Evolutionary conservation across 1,139 yeast species (phyloP).

Genomic region (Pichiaceae sp.): DNA sequence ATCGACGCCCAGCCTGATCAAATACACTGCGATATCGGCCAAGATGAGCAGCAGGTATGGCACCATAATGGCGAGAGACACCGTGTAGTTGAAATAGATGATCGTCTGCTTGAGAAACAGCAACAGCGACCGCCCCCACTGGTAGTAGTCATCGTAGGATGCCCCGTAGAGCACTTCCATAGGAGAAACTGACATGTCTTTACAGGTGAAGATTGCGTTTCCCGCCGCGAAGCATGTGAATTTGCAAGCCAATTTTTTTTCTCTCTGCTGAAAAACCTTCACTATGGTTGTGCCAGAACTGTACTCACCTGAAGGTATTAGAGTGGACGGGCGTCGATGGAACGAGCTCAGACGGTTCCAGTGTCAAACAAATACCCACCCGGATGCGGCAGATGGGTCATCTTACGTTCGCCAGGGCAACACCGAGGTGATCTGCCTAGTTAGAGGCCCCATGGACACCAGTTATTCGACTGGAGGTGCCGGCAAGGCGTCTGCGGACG

Average conservation of each 20-base stretch:
- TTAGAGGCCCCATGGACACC: constrained; percentile 89
- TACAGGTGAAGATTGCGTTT: too few relatives aligned
- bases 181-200: neutral
- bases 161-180: neutral
- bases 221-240: too few relatives aligned
- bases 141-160: constrained; percentile 1
- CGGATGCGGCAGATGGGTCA: constrained; percentile 85
- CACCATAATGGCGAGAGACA: constrained; percentile 12
- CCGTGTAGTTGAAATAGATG: constrained; percentile 15
- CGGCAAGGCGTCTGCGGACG: constrained; percentile 27
- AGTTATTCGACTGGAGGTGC: constrained; percentile 33
- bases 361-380: constrained; percentile 80
- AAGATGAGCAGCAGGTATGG: constrained; percentile 16
- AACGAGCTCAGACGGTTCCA: constrained; percentile 80
- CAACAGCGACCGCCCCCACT: constrained; percentile 1
- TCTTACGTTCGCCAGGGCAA: constrained; percentile 90
- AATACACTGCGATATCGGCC: constrained; percentile 17
- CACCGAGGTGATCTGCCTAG: constrained; percentile 78
- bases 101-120: constrained; percentile 10
- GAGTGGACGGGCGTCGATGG: constrained; percentile 93
- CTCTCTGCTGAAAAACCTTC: too few relatives aligned
- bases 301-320: constrained; percentile 88
- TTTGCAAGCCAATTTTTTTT: neutral
- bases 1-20: constrained; percentile 13
- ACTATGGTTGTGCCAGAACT: constrained; percentile 48